phyloP scores from a whole-genome alignment of 1,284 basidiomycete genomes.

The Chalciporus sp. region DNA sequence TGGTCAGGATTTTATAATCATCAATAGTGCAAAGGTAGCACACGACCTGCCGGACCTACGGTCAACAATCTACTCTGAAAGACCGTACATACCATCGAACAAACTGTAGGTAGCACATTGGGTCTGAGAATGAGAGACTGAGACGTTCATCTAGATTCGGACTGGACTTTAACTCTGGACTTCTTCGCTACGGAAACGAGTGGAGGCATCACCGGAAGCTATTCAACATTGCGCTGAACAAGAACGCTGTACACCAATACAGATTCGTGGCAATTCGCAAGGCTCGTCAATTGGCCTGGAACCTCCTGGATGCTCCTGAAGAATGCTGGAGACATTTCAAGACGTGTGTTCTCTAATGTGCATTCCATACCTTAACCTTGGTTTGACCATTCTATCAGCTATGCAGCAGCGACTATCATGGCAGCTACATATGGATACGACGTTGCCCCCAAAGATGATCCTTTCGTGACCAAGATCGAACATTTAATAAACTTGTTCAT shows the following conservation, averaged over 20 bases:
- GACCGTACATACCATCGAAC: slow-evolving; percentile 34
- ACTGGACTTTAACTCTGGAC: slow-evolving; percentile 31
- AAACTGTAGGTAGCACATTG: not conserved
- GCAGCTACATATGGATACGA: slow-evolving; percentile 31
- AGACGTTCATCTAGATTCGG: slow-evolving; percentile 23
- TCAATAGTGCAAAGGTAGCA: slow-evolving; percentile 41
- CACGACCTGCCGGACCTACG: slow-evolving; percentile 45
- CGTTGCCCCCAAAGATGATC: slow-evolving; percentile 22
- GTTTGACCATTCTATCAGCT: slow-evolving; percentile 17
- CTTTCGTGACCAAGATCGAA: slow-evolving; percentile 26
- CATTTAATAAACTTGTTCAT: slow-evolving; percentile 14
- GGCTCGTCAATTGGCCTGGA: slow-evolving; percentile 24
- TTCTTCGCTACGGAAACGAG: slow-evolving; percentile 27
- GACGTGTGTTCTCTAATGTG: slow-evolving; percentile 19
- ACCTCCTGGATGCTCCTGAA: slow-evolving; percentile 22
- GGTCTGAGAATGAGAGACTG: too few relatives aligned
- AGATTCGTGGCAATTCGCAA: slow-evolving; percentile 21
- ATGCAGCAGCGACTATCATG: slow-evolving; percentile 29
- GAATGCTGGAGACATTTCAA: slow-evolving; percentile 18
- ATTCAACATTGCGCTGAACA: slow-evolving; percentile 22
- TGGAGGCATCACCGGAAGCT: slow-evolving; percentile 32
- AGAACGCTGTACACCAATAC: slow-evolving; percentile 12
- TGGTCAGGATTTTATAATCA: slow-evolving; percentile 41
- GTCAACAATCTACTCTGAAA: slow-evolving; percentile 44
- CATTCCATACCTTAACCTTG: not conserved